Conservation (phyloP, 2,329 filamentous ascomycete genomes). For the Aspergillus vadensis region DNA sequence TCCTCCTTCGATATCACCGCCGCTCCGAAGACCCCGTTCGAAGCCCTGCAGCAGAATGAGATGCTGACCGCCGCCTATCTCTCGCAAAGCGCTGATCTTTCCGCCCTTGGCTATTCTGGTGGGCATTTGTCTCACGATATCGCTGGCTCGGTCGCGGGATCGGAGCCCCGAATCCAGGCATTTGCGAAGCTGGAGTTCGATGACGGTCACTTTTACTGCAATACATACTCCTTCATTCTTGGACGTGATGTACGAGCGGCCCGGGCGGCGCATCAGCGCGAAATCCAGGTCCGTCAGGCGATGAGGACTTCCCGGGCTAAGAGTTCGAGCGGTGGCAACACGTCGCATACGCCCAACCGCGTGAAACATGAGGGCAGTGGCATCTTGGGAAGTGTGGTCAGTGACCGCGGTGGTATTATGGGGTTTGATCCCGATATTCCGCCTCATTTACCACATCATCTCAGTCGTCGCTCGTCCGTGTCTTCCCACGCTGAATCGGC, state of each 20-base stretch:
- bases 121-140: conserved; percentile 31
- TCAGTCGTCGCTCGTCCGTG: conserved; percentile 53
- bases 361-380: conserved; percentile 48
- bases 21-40: conserved; percentile 37
- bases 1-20: conserved; percentile 37
- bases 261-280: conserved; percentile 48
- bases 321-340: conserved; percentile 49
- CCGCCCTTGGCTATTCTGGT: conserved; percentile 37
- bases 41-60: conserved; percentile 43
- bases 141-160: conserved; percentile 40
- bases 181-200: conserved; percentile 66
- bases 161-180: conserved; percentile 55
- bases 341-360: conserved; percentile 48
- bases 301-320: conserved; percentile 46
- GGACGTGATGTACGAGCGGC: conserved; percentile 61
- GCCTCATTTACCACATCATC: conserved; percentile 41
- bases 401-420: conserved; percentile 59
- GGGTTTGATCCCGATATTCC: conserved; percentile 49
- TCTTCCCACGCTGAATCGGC: conserved; percentile 48
- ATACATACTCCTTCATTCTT: conserved; percentile 63
- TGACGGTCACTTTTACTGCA: conserved; percentile 67
- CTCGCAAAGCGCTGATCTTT: conserved; percentile 38
- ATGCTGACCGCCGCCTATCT: conserved; percentile 43
- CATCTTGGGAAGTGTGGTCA: conserved; percentile 54
- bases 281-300: conserved; percentile 45